Conservation (phyloP, 1,139 yeast genomes). For the Dujonia santamariae region DNA sequence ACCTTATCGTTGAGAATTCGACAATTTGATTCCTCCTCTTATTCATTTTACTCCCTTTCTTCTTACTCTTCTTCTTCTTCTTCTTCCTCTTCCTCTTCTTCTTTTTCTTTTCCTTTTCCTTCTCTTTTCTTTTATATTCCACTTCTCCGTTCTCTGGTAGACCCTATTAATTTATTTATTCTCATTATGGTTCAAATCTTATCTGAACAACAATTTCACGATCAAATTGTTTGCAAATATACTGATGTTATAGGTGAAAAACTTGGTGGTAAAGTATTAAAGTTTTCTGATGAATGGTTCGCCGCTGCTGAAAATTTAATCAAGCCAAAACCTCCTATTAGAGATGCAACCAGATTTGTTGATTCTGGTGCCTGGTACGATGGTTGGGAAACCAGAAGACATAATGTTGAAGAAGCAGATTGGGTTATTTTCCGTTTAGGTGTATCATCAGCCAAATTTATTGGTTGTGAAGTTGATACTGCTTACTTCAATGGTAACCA, state of each 20-base stretch:
- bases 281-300: constrained; percentile 88
- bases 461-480: constrained; percentile 88
- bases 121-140: too few species aligned
- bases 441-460: constrained; percentile 72
- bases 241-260: constrained; percentile 80
- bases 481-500: constrained; percentile 93
- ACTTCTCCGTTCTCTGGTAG: too few species aligned
- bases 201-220: constrained; percentile 41
- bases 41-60: too few species aligned
- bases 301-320: constrained; percentile 90
- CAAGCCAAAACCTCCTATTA: constrained; percentile 73
- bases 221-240: constrained; percentile 44
- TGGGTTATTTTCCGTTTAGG: constrained; percentile 85
- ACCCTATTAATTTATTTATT: too few species aligned
- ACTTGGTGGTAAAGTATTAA: constrained; percentile 70
- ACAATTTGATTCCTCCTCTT: not conserved
- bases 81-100: too few species aligned
- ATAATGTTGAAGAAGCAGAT: constrained; percentile 78
- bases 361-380: constrained; percentile 96
- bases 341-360: constrained; percentile 76
- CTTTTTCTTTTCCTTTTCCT: too few species aligned
- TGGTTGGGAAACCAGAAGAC: constrained; percentile 98
- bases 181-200: constrained; percentile 26
- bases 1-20: constrained; percentile 2
- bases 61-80: too few species aligned